These are phyloP conservation scores for Trebouxia gelatinosa DNA, from an alignment of 163 green algal genomes.

Conservation along the genomic window DNA sequence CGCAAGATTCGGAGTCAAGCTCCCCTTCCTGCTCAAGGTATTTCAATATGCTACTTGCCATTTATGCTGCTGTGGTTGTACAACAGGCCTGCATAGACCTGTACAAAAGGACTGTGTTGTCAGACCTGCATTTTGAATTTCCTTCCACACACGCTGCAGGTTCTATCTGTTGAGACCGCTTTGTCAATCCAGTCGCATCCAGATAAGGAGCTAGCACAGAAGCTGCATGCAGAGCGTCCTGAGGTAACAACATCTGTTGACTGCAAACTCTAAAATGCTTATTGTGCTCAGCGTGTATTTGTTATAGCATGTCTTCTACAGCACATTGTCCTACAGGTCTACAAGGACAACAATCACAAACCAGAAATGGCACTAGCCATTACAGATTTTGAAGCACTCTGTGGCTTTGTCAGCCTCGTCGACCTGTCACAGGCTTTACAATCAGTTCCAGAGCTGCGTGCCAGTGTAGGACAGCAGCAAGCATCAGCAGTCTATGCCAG, in stretches of 20 bases:
- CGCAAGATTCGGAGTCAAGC: constrained; percentile 64
- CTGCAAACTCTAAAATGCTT: no score
- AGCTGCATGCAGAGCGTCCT: constrained; percentile 81
- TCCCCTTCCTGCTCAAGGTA: constrained; percentile 98
- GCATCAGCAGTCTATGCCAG: constrained; percentile 27
- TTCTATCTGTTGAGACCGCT: constrained; percentile 91
- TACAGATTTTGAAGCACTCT: constrained; percentile 87
- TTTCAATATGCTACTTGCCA: neutral
- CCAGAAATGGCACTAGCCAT: constrained; percentile 98
- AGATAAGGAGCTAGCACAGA: constrained; percentile 93
- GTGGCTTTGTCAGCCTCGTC: constrained; percentile 73
- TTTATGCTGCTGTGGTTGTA: no score
- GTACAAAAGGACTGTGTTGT: neutral
- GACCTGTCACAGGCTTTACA: constrained; percentile 60
- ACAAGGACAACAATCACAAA: constrained; percentile 98
- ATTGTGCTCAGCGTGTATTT: neutral
- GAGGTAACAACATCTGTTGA: constrained; percentile 55
- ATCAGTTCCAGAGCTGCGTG: constrained; percentile 58
- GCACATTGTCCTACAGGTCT: constrained; percentile 59
- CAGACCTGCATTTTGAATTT: neutral
- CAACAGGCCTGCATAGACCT: neutral
- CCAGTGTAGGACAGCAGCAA: constrained; percentile 32
- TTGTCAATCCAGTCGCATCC: constrained; percentile 98
- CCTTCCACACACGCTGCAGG: constrained; percentile 46
- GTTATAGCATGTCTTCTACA: neutral